phyloP scores from a whole-genome alignment of 768 basidiomycete species.

The Suillus alpinus region DNA sequence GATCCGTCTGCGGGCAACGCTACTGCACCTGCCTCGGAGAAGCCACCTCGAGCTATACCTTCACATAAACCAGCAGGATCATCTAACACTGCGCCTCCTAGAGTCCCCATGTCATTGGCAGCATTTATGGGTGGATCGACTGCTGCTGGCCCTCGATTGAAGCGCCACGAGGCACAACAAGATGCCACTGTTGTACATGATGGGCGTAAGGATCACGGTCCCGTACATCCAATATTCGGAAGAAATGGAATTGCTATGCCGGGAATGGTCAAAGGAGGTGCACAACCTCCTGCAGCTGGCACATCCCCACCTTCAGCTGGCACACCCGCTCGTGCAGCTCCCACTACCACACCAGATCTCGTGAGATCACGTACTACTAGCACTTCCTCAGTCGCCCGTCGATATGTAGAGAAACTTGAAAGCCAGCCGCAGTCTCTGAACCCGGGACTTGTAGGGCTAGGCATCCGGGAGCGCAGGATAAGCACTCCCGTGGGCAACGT shows the following conservation, averaged over 20 bases:
- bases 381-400: slow-evolving; percentile 33
- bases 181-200: slow-evolving; percentile 68
- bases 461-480: slow-evolving; percentile 47
- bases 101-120: slow-evolving; percentile 65
- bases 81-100: slow-evolving; percentile 22
- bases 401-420: slow-evolving; percentile 37
- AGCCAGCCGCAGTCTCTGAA: slow-evolving; percentile 33
- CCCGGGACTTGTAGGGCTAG: slow-evolving; percentile 21
- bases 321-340: slow-evolving; percentile 6
- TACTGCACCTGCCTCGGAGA: slow-evolving; percentile 2
- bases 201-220: slow-evolving; percentile 48
- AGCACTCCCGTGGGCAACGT: slow-evolving; percentile 40
- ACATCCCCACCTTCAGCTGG: slow-evolving; percentile 5
- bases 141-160: slow-evolving; percentile 72
- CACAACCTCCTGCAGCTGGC: slow-evolving; percentile 6
- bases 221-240: slow-evolving; percentile 76
- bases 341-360: slow-evolving; percentile 11
- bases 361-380: slow-evolving; percentile 31
- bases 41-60: slow-evolving; percentile 10
- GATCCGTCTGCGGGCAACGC: slow-evolving; percentile 11
- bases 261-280: slow-evolving; percentile 45
- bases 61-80: slow-evolving; percentile 11
- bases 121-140: slow-evolving; percentile 74
- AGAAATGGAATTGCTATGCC: slow-evolving; percentile 74
- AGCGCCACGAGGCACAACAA: slow-evolving; percentile 67